Conservation (phyloP, 805 yeast species). For the Starmera pachycereana region DNA sequence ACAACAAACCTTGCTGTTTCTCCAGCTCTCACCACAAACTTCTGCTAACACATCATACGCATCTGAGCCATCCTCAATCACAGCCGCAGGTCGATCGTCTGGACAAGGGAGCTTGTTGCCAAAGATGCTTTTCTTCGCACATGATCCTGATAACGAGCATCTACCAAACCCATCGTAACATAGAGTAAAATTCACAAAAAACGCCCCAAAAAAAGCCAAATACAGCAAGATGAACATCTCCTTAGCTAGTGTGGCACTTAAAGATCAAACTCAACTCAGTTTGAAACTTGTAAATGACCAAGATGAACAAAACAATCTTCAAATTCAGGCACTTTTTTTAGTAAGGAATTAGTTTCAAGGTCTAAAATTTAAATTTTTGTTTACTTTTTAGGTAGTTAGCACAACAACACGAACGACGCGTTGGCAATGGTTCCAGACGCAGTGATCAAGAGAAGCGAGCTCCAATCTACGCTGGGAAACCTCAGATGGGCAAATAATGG, state of each 20-base stretch:
- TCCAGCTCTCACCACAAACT: conserved; percentile 70
- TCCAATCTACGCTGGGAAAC: conserved; percentile 4
- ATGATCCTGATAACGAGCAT: conserved; percentile 32
- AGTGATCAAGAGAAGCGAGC: conserved; percentile 10
- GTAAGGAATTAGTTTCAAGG: too few species aligned
- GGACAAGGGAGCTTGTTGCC: conserved; percentile 80
- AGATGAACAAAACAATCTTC: too few species aligned
- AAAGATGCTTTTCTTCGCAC: conserved; percentile 75
- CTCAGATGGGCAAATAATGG: conserved; percentile 18
- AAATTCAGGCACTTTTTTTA: too few species aligned
- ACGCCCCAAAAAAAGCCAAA: background rate
- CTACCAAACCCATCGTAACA: too few species aligned
- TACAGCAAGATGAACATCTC: too few species aligned
- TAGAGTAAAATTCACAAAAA: background rate
- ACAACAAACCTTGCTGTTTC: conserved; percentile 52
- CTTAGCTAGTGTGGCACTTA: too few species aligned
- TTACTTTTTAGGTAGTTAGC: too few species aligned
- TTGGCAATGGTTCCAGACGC: conserved; percentile 4
- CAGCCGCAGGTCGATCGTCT: conserved; percentile 37
- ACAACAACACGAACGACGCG: background rate
- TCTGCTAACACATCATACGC: conserved; percentile 34
- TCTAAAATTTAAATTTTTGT: too few species aligned
- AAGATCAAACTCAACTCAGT: too few species aligned
- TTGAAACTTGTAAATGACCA: too few species aligned
- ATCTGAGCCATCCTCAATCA: conserved; percentile 27